Conservation (phyloP, 805 yeast genomes). For the Suhomyces pyralidae region DNA sequence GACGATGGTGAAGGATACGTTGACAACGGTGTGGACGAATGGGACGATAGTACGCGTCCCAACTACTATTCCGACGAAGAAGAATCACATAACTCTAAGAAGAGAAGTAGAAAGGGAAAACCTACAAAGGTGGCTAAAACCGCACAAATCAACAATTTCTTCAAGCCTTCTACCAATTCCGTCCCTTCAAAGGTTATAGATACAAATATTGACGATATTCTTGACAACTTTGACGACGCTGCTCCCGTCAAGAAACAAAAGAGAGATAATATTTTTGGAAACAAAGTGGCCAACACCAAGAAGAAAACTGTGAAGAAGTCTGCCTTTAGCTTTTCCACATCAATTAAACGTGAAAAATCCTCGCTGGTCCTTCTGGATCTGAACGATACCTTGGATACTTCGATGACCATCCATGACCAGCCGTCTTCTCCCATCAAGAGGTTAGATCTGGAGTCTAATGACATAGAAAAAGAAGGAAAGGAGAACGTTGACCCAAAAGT, state of each 20-base stretch:
- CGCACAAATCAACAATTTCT: conserved; percentile 52
- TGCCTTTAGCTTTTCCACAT: conserved; percentile 24
- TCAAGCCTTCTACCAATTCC: conserved; percentile 37
- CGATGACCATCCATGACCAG: conserved; percentile 24
- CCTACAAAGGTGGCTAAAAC: conserved; percentile 40
- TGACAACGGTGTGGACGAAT: conserved; percentile 89
- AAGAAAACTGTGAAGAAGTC: conserved; percentile 20
- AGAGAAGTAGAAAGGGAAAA: conserved; percentile 26
- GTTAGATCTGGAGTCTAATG: not conserved
- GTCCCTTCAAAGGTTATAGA: conserved; percentile 37
- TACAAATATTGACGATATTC: conserved; percentile 62
- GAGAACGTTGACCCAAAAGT: conserved; percentile 13
- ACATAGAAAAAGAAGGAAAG: conserved; percentile 13
- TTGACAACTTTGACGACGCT: conserved; percentile 48
- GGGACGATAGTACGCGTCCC: conserved; percentile 58
- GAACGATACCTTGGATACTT: conserved; percentile 2
- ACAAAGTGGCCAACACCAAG: conserved; percentile 8
- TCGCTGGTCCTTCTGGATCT: conserved; percentile 2
- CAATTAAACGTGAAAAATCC: conserved; percentile 18
- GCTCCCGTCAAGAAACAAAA: conserved; percentile 17
- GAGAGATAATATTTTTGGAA: conserved; percentile 12
- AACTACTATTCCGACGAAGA: conserved; percentile 59
- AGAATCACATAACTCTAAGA: conserved; percentile 23
- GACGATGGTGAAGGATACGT: conserved; percentile 93
- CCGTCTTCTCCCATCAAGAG: conserved; percentile 39